These are phyloP conservation scores for Starmerella bombi DNA, from an alignment of 805 yeast species.

Conservation along the genomic window DNA sequence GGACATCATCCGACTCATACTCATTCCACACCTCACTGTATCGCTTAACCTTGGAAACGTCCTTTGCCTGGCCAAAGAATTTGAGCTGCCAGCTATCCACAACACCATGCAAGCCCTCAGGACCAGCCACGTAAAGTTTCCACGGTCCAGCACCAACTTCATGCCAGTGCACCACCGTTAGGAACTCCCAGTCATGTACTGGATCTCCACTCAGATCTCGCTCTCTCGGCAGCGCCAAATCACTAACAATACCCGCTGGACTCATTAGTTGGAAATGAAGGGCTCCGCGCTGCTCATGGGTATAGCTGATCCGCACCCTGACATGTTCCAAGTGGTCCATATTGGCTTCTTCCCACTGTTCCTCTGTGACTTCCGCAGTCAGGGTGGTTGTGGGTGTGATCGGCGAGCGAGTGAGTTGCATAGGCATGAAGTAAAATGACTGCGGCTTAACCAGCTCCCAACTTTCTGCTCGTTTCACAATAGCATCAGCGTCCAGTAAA, in stretches of 20 bases:
- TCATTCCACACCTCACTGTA: constrained; percentile 28
- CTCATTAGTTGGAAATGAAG: constrained; percentile 53
- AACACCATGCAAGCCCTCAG: constrained; percentile 24
- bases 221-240: constrained; percentile 55
- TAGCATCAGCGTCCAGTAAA: constrained; percentile 63
- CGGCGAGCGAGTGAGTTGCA: not conserved
- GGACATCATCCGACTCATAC: constrained; percentile 15
- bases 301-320: constrained; percentile 63
- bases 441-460: constrained; percentile 89
- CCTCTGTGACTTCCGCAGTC: constrained; percentile 31
- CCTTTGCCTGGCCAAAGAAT: constrained; percentile 68
- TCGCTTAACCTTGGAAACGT: constrained; percentile 46
- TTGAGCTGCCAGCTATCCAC: constrained; percentile 63
- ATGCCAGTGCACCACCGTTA: constrained; percentile 99
- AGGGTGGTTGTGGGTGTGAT: constrained; percentile 5
- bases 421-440: constrained; percentile 50
- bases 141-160: constrained; percentile 69
- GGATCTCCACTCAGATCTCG: constrained; percentile 47
- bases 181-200: constrained; percentile 74
- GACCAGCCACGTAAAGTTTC: constrained; percentile 51
- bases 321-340: constrained; percentile 73
- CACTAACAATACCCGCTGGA: constrained; percentile 63
- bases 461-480: constrained; percentile 57
- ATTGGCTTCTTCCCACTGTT: constrained; percentile 42
- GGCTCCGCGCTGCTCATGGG: constrained; percentile 53